These are phyloP conservation scores for Colletotrichum scovillei DNA, from an alignment of 2,329 filamentous ascomycete genomes.

Conservation along the genomic window DNA sequence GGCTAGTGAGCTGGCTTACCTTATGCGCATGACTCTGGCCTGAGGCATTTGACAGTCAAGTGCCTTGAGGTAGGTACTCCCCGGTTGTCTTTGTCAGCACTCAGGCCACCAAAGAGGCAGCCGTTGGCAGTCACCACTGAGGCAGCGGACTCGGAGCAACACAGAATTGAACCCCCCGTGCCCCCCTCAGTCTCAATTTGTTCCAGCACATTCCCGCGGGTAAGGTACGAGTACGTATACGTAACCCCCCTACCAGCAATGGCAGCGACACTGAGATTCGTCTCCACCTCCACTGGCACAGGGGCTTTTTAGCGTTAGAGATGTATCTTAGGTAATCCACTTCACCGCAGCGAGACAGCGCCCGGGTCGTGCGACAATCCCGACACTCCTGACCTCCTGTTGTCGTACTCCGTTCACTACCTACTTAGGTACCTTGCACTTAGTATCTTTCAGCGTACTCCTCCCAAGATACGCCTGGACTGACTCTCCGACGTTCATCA, in stretches of 20 bases:
- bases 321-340: background rate
- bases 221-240: background rate
- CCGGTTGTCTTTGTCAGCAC: background rate
- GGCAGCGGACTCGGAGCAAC: background rate
- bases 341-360: background rate
- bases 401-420: too few relatives aligned
- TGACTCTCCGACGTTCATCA: background rate
- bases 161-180: background rate
- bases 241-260: background rate
- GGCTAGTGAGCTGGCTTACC: background rate
- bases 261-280: background rate
- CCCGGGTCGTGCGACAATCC: conserved; percentile 3
- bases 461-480: background rate
- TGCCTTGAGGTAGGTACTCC: too few relatives aligned
- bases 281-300: conserved; percentile 12
- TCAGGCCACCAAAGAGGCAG: background rate
- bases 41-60: background rate
- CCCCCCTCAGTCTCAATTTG: background rate
- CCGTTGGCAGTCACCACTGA: background rate
- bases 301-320: background rate
- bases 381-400: too few relatives aligned
- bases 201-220: conserved; percentile 23
- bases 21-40: conserved; percentile 3
- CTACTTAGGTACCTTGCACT: too few relatives aligned
- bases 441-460: background rate